A percentile compares a stretch with the other conserved stretches of the same genome.
phyloP scores from a whole-genome alignment of 2,329 filamentous ascomycete genomes.

The Calcarisporium arbuscula region DNA sequence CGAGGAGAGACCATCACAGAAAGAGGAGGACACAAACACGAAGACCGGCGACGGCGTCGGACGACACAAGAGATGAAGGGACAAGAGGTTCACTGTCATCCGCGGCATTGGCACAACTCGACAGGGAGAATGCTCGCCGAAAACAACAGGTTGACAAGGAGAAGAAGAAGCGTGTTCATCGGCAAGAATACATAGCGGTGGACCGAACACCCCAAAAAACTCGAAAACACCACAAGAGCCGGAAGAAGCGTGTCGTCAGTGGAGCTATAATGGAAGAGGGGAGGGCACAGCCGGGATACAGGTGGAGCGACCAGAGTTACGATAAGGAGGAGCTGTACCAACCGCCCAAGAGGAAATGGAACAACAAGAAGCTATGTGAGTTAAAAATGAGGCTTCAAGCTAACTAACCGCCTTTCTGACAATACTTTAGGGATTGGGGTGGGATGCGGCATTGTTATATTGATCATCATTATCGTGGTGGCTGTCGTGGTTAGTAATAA shows the following conservation, averaged over 20 bases:
- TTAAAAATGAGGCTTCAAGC: slow-evolving; percentile 16
- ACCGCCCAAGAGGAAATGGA: slow-evolving; percentile 43
- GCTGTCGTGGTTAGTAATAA: slow-evolving; percentile 63
- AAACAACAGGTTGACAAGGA: slow-evolving; percentile 39
- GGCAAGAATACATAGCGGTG: slow-evolving; percentile 1
- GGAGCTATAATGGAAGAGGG: slow-evolving; percentile 66
- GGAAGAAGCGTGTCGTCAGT: slow-evolving; percentile 60
- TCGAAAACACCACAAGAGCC: slow-evolving; percentile 31
- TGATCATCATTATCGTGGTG: slow-evolving; percentile 62
- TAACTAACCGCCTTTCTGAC: no score
- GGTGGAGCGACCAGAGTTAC: slow-evolving; percentile 36
- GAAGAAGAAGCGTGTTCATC: slow-evolving; percentile 9
- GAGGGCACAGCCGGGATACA: slow-evolving; percentile 30
- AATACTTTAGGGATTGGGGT: slow-evolving; percentile 55
- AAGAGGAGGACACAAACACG: slow-evolving; percentile 27
- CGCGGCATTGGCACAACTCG: slow-evolving; percentile 59
- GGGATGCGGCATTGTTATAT: slow-evolving; percentile 44
- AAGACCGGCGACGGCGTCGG: slow-evolving; percentile 25
- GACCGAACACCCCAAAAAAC: slow-evolving; percentile 14
- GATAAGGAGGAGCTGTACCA: slow-evolving; percentile 40
- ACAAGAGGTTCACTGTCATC: slow-evolving; percentile 30
- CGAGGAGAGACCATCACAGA: slow-evolving; percentile 27
- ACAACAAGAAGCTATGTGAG: slow-evolving; percentile 57
- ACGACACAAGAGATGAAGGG: slow-evolving; percentile 23
- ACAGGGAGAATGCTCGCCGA: slow-evolving; percentile 50